Conservation (phyloP, 2,329 filamentous ascomycete species). For the Aureobasidium sp. region DNA sequence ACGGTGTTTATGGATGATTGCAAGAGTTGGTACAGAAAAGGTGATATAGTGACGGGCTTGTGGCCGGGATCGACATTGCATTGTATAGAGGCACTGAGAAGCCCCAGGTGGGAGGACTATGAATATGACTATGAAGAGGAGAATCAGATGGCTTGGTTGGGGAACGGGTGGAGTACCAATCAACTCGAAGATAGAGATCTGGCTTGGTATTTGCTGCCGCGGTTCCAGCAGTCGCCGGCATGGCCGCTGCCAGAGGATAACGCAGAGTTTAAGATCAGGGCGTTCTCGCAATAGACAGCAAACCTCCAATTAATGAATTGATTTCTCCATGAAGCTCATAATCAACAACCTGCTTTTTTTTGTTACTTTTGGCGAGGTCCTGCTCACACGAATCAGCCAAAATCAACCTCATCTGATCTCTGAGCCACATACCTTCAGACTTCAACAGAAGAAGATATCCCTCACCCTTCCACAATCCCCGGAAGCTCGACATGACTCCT, state of each 20-base stretch:
- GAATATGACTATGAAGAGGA: conserved; percentile 34
- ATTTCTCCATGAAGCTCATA: no score
- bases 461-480: no score
- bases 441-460: no score
- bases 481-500: no score
- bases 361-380: no score
- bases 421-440: no score
- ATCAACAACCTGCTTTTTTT: background rate
- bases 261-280: conserved; percentile 28
- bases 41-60: conserved; percentile 29
- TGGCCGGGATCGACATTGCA: conserved; percentile 44
- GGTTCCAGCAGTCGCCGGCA: conserved; percentile 33
- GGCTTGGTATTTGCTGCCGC: conserved; percentile 37
- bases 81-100: conserved; percentile 43
- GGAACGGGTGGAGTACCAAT: conserved; percentile 33
- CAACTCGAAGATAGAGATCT: conserved; percentile 32
- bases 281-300: conserved; percentile 34
- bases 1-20: conserved; percentile 43
- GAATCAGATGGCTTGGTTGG: conserved; percentile 33
- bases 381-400: no score
- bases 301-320: background rate
- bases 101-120: conserved; percentile 42
- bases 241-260: conserved; percentile 35
- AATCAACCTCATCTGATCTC: no score
- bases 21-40: conserved; percentile 38